phyloP scores from a whole-genome alignment of 441 rosid species.

The Biscutella auriculata region DNA sequence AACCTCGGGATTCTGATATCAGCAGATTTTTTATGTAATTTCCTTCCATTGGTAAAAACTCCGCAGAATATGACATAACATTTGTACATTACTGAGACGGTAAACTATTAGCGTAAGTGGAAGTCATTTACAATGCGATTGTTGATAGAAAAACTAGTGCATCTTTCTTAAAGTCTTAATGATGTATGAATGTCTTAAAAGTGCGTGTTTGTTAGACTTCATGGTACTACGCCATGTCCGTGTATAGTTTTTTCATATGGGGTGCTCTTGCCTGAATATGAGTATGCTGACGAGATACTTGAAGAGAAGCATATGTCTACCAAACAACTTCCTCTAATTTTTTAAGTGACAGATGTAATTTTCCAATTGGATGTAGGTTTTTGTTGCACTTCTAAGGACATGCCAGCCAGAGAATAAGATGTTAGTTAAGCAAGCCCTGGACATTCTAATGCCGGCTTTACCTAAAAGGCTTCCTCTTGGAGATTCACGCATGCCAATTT shows the following conservation, averaged over 20 bases:
- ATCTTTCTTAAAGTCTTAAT: slow-evolving; percentile 2
- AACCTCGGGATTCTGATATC: background rate
- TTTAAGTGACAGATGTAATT: slow-evolving; percentile 15
- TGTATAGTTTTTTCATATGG: background rate
- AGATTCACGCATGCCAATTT: slow-evolving; percentile 98
- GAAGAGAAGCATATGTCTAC: slow-evolving; percentile 2
- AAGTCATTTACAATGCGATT: background rate
- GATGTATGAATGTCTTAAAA: background rate
- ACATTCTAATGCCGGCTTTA: slow-evolving; percentile 96
- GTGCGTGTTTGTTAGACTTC: slow-evolving; percentile 11
- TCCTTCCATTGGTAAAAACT: background rate
- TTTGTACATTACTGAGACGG: background rate
- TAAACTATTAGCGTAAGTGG: background rate
- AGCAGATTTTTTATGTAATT: background rate
- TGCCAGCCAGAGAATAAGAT: slow-evolving; percentile 98
- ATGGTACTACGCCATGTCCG: slow-evolving; percentile 1
- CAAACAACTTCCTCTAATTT: background rate
- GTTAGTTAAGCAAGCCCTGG: slow-evolving; percentile 98
- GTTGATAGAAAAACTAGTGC: slow-evolving; percentile 3
- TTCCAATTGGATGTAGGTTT: slow-evolving; percentile 59
- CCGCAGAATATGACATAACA: background rate
- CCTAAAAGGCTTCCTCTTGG: slow-evolving; percentile 94
- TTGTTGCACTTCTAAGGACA: slow-evolving; percentile 97
- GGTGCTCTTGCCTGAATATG: background rate
- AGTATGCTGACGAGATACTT: background rate